Base-by-base conservation (phyloP, 768 basidiomycete species). In the Boletus speciosus region DNA sequence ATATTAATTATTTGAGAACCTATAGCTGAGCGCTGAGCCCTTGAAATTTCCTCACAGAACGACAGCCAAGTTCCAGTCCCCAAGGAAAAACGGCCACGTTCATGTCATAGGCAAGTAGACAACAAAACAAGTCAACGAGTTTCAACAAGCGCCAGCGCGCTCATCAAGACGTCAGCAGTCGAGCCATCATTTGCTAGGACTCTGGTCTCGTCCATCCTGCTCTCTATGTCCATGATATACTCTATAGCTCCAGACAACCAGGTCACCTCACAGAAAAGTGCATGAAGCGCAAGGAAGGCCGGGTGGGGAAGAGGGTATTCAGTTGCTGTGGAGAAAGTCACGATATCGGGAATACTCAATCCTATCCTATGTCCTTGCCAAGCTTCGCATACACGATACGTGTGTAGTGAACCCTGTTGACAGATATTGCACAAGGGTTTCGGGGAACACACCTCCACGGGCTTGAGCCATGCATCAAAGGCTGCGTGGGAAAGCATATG, bases 401-500 rank as follows among this genome's bases (percentile, higher is more conserved):
- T 45, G 21, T 49, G 45, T 19, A 14, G 38, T 16, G 4, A 8
- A 23, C 6, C 39, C 55, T 52, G 23, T 6, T 0, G 15, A 8
- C 8, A 1, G 2, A 27, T 27, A 9, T 41, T 5, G 25, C 5
- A 27, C 25, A 27, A 19, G 29, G 27, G 16, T 2, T 0, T 9
- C 29, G 29, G 2, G 10, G 5, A 35, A 47, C 46, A 4, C 15
- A 58, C 57, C 1, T 37, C 38, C 2, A 49, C 21, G 9, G 55
- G 58, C 47, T 57, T 57, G 21, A 52, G 34, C 50, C 57, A 59
- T 1, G 36, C 16, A 2, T 49, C 43, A 12, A 57, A 59, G 23
- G 37, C 6, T 0, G 0, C 0, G 11, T 46, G 57, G 23, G 3
- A 34, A 27, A 6, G 5, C 25, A 27, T 27, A 56, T 0, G 7